Conservation (phyloP, 345 rosid species). For the Acer campestre region DNA sequence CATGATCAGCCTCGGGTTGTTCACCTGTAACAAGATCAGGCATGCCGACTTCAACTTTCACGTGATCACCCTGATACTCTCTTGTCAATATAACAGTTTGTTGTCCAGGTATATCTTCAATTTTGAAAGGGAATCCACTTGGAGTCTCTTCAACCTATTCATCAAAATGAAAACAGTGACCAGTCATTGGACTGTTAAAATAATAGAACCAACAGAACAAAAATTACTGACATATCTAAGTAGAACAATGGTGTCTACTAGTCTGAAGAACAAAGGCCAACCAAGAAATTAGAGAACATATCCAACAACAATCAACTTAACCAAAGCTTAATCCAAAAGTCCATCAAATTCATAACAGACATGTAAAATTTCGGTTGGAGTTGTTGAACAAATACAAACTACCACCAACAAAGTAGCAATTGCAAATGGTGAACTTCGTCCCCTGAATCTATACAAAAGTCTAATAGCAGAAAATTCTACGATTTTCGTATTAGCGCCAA, state of each 20-base stretch:
- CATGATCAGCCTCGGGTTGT: conserved; percentile 36
- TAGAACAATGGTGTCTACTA: not conserved
- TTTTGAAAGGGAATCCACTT: conserved; percentile 69
- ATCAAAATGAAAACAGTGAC: not conserved
- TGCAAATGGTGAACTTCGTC: not conserved
- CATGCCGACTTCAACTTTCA: conserved; percentile 81
- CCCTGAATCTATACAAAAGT: not conserved
- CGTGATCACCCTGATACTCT: conserved; percentile 66
- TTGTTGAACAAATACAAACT: not conserved
- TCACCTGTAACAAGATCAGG: conserved; percentile 83
- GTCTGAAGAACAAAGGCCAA: not conserved
- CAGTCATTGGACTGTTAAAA: not conserved
- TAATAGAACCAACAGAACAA: not conserved
- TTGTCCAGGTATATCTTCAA: conserved; percentile 72
- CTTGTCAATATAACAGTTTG: conserved; percentile 62
- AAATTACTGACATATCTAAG: not conserved
- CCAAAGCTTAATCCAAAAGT: not conserved
- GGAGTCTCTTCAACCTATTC: conserved; percentile 66
- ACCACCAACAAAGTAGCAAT: not conserved
- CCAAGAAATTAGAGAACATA: not conserved
- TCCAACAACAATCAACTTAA: not conserved
- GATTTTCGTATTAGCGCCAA: too few relatives aligned
- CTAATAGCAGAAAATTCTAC: too few relatives aligned
- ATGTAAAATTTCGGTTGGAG: not conserved
- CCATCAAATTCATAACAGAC: not conserved